Percentiles rank a stretch among this genome's conserved stretches.
These are phyloP conservation scores for Aspergillus terreus DNA, from an alignment of 2,329 filamentous ascomycete species.

Conservation along the genomic window DNA sequence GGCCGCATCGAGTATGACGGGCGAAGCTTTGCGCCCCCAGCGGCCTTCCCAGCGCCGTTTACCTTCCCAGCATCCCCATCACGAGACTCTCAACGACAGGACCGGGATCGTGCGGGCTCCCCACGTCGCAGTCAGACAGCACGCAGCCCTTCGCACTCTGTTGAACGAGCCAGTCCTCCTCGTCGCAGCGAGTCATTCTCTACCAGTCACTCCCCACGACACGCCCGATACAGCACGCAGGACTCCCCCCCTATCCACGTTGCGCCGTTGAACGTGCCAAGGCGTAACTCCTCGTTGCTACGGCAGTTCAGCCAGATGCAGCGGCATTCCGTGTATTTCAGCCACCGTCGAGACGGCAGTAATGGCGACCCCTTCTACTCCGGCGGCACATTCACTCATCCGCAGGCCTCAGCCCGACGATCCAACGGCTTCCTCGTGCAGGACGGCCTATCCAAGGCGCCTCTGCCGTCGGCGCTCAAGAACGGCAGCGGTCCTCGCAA, in stretches of 20 bases:
- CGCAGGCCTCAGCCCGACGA: conserved; percentile 17
- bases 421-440: conserved; percentile 11
- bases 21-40: conserved; percentile 23
- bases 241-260: conserved; percentile 13
- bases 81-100: conserved; percentile 19
- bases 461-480: conserved; percentile 31
- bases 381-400: conserved; percentile 15
- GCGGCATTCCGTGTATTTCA: conserved; percentile 18
- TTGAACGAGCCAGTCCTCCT: conserved; percentile 23
- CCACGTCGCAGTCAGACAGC: conserved; percentile 35
- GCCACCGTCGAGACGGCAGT: conserved; percentile 20
- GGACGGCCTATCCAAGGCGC: conserved; percentile 20
- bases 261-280: conserved; percentile 9
- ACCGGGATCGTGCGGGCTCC: conserved; percentile 17
- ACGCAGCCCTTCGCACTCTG: conserved; percentile 23
- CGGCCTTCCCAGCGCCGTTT: conserved; percentile 22
- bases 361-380: conserved; percentile 17
- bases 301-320: conserved; percentile 25
- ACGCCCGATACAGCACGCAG: conserved; percentile 8
- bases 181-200: conserved; percentile 31
- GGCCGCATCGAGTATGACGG: conserved; percentile 28
- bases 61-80: conserved; percentile 24
- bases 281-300: conserved; percentile 11
- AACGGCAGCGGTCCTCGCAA: conserved; percentile 30
- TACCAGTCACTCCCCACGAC: conserved; percentile 16